Evolutionary conservation across 129 eudicot genomes (phyloP), one percentile per base, ranked within the genome.

Genomic region (Tagetes patula): DNA sequence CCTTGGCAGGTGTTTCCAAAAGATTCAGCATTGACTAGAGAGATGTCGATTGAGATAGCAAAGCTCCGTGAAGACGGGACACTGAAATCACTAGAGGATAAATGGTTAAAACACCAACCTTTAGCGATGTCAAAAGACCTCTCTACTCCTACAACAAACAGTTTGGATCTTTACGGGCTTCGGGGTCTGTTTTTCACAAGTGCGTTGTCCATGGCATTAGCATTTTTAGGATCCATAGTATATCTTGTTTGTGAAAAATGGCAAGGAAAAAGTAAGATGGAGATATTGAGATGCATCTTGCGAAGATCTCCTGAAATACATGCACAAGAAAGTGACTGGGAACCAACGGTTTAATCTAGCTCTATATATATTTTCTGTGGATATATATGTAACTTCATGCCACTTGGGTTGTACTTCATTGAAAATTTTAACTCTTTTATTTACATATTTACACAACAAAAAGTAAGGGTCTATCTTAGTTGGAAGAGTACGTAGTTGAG

Each of bases 31-130:
- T 63, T 84, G 76, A 74, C 71, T 0, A 69, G 0, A 13, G 80
- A 84, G 37, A 34, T 84, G 38, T 84, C 85, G 27, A 40, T 58
- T 10, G 80, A 80, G 38, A 84, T 85, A 33, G 79, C 59, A 10
- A 73, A 56, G 56, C 71, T 85, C 7, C 79, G 89, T 1, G 82
- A 85, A 81, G 82, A 82, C 0, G 85, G 85, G 52, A 75, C 68
- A 33, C 70, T 85, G 8, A 20, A 33, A 65, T 54, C 66, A 38
- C 27, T 85, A 42, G 84, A 85, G 67, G 58, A 81, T 11, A 74
- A 81, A 72, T 85, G 86, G 86, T 81, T 81, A 37, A 69, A 11
- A 6, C 50, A 11, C 0, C 40, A 63, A 33, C 50, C 83, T 14
- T 13, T 74, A 8, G 9, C 47, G 11, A 36, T 73, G 27, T 46